These are phyloP conservation scores for Venturia oleaginea DNA, from an alignment of 2,329 filamentous ascomycete species.

Conservation along the genomic window DNA sequence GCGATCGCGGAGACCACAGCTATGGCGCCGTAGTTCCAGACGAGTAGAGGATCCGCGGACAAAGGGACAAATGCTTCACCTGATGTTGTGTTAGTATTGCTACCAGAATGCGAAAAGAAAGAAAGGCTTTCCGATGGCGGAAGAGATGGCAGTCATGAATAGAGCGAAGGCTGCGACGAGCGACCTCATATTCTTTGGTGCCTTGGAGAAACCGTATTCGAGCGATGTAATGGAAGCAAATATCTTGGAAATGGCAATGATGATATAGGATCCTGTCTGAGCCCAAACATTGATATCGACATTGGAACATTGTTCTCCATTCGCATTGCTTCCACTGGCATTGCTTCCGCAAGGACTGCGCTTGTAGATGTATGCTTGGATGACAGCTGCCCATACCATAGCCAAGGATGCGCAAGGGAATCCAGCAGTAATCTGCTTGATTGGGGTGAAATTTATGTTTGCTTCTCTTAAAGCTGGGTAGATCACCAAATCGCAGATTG, in stretches of 20 bases:
- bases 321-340: conserved; percentile 30
- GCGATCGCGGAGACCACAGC: conserved; percentile 28
- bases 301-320: conserved; percentile 23
- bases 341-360: conserved; percentile 44
- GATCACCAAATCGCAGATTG: conserved; percentile 55
- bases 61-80: conserved; percentile 18
- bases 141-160: conserved; percentile 26
- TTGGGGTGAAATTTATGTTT: conserved; percentile 60
- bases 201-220: conserved; percentile 67
- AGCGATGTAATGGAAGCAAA: conserved; percentile 59
- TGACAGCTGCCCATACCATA: conserved; percentile 47
- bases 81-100: conserved; percentile 9
- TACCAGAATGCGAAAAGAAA: too few species aligned
- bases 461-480: conserved; percentile 59
- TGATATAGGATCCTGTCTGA: conserved; percentile 42
- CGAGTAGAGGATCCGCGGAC: conserved; percentile 18
- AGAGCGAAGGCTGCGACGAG: conserved; percentile 26
- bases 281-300: conserved; percentile 45
- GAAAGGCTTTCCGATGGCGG: conserved; percentile 18
- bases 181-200: conserved; percentile 54
- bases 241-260: conserved; percentile 52
- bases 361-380: conserved; percentile 50
- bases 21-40: conserved; percentile 26
- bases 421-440: conserved; percentile 65
- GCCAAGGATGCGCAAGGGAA: conserved; percentile 57